Conservation (phyloP, 371 early-diverging fungal species). For the Mortierella sp. region DNA sequence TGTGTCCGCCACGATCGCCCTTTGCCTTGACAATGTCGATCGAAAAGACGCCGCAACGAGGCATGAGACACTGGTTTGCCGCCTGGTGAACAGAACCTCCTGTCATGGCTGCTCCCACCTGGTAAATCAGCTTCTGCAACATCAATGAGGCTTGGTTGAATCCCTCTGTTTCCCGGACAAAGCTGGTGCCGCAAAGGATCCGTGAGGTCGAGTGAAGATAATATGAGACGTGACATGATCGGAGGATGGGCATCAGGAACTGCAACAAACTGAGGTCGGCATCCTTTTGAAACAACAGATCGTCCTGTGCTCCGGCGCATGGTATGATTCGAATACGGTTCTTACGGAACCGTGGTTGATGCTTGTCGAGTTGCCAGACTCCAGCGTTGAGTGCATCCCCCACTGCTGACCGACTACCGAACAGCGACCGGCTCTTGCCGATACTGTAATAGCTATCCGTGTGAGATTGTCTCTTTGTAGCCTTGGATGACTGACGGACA, state of each 20-base stretch:
- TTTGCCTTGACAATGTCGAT: constrained; percentile 40
- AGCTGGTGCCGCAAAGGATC: constrained; percentile 42
- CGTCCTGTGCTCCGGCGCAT: constrained; percentile 9
- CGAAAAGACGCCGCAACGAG: constrained; percentile 44
- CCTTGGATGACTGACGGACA: constrained; percentile 27
- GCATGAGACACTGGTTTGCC: background rate
- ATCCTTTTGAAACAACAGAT: constrained; percentile 35
- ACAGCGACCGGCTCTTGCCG: constrained; percentile 21
- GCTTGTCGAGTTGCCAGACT: constrained; percentile 32
- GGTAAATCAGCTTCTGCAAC: constrained; percentile 28
- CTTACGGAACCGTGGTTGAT: constrained; percentile 41
- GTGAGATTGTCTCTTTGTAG: constrained; percentile 25
- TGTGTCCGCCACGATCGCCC: constrained; percentile 13
- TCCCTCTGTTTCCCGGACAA: constrained; percentile 12
- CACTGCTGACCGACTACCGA: constrained; percentile 23
- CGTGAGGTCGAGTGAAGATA: constrained; percentile 45
- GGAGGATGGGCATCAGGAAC: constrained; percentile 40
- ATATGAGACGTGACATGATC: constrained; percentile 34
- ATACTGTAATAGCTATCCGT: constrained; percentile 22
- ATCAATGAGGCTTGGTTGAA: constrained; percentile 5
- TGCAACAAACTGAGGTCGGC: constrained; percentile 36
- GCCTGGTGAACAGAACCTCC: constrained; percentile 10
- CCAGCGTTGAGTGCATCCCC: constrained; percentile 6
- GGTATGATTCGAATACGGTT: constrained; percentile 28
- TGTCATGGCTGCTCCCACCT: constrained; percentile 35